A percentile compares a stretch with the other conserved stretches of the same genome.
These are phyloP conservation scores for Aspergillus asperescens DNA, from an alignment of 495 filamentous ascomycete species.

Conservation along the genomic window DNA sequence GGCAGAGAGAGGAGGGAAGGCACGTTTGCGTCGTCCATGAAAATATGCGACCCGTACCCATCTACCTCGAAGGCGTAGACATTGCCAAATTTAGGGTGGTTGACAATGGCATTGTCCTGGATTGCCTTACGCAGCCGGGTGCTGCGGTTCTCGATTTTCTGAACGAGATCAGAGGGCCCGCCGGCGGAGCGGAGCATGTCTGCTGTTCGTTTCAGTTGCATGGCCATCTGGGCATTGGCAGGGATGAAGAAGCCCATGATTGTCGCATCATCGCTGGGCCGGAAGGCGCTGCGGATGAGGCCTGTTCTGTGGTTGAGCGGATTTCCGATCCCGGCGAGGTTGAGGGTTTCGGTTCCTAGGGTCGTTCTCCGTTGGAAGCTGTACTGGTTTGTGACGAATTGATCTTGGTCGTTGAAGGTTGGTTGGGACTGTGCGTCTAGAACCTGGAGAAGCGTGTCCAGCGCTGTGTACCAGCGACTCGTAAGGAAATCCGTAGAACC, in stretches of 20 bases:
- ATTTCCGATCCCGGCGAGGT: slow-evolving; percentile 77
- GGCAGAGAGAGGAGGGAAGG: slow-evolving; percentile 86
- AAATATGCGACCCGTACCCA: slow-evolving; percentile 80
- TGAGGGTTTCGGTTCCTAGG: slow-evolving; percentile 85
- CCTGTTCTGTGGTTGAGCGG: slow-evolving; percentile 80
- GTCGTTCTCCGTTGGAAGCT: slow-evolving; percentile 77
- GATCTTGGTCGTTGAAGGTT: slow-evolving; percentile 66
- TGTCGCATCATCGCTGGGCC: slow-evolving; percentile 96
- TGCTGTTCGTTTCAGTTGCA: slow-evolving; percentile 77
- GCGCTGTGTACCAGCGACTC: slow-evolving; percentile 70
- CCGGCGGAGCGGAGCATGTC: slow-evolving; percentile 57
- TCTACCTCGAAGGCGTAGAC: slow-evolving; percentile 98
- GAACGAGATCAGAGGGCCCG: slow-evolving; percentile 42
- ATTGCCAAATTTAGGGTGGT: slow-evolving; percentile 72
- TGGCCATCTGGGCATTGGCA: slow-evolving; percentile 91
- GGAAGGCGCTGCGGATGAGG: slow-evolving; percentile 85
- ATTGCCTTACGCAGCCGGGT: slow-evolving; percentile 68
- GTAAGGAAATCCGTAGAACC: slow-evolving; percentile 72
- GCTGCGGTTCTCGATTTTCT: slow-evolving; percentile 58
- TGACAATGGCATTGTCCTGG: slow-evolving; percentile 85
- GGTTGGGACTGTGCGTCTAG: slow-evolving; percentile 72
- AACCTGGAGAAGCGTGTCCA: slow-evolving; percentile 66
- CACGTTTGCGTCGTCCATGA: slow-evolving; percentile 98
- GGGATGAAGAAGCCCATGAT: slow-evolving; percentile 95
- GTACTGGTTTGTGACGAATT: slow-evolving; percentile 68